Evolutionary conservation across 2,329 filamentous ascomycete genomes (phyloP), one percentile per base, ranked within the genome.

Genomic region (Alternaria sp.): DNA sequence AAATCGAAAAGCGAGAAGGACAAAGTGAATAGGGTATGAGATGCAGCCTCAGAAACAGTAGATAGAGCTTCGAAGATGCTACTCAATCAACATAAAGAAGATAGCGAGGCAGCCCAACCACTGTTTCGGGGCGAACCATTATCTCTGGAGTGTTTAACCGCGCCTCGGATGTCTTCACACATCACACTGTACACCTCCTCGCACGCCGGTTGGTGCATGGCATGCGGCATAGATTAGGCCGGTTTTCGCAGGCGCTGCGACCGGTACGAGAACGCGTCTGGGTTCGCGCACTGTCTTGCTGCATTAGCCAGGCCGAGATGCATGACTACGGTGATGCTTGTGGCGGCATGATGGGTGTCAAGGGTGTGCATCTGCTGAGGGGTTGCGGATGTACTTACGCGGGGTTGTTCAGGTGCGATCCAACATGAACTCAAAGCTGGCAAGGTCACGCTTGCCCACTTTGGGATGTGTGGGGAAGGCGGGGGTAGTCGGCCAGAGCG

Each of bases 111-210:
- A 44, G 28, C 67, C 65, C 69, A 59, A 64, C 66, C 71, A 71
- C 61, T 60, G 63, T 33, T 67, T 64, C 60, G 67, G 67, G 59
- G 33, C 28, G n/a, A 43, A 33, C 18, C 18, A 21, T 20, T 45
- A 54, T 37, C 47, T 68, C 73, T 75, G 69, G 47, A 73, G 63
- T 69, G 64, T 71, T 77, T 77, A 76, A 70, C 74, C 73, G 71
- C 68, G 60, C 61, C 67, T 72, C 67, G 68, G 71, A 51, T 65
- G 46, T 47, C 54, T 44, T 55, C 44, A 53, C 23, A 61, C 50
- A 21, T 28, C 37, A 3, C 15, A 18, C 30, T 26, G 28, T 26
- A 28, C 45, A 37, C 37, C 51, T 64, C 55, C 58, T 68, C 26
- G 41, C 28, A 43, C 60, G 51, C 60, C 60, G 63, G 63, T 68